phyloP scores from a whole-genome alignment of 2,329 filamentous ascomycete genomes.

The Ascochyta koolunga region DNA sequence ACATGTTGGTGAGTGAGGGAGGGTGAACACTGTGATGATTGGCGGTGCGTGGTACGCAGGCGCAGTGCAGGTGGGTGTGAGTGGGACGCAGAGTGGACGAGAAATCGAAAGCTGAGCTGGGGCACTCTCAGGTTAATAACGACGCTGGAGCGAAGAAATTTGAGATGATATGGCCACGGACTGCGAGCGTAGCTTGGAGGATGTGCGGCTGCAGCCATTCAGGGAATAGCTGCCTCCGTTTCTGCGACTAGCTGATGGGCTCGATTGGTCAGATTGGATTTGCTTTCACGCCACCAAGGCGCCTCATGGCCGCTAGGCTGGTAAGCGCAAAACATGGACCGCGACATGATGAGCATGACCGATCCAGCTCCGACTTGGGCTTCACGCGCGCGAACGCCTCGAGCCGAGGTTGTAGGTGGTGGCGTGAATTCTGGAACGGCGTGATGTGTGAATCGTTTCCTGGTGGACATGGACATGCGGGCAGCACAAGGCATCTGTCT shows the following conservation, averaged over 20 bases:
- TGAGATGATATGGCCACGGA: not conserved
- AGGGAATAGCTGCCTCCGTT: not conserved
- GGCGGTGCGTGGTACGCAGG: constrained; percentile 1
- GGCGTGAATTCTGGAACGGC: too few species aligned
- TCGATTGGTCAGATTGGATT: too few species aligned
- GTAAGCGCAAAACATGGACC: not conserved
- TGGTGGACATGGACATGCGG: too few species aligned
- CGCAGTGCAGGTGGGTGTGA: not conserved
- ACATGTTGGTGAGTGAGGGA: constrained; percentile 7
- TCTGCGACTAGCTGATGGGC: not conserved
- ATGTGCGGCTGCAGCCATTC: not conserved
- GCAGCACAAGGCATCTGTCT: too few species aligned
- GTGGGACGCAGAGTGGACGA: constrained; percentile 8
- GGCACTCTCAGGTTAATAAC: constrained; percentile 7
- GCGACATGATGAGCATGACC: not conserved
- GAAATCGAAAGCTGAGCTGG: not conserved
- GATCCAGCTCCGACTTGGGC: not conserved
- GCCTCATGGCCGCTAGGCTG: not conserved
- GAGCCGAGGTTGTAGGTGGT: not conserved
- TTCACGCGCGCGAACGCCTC: not conserved
- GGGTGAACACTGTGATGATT: not conserved
- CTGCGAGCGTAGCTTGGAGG: not conserved
- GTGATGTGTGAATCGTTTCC: too few species aligned
- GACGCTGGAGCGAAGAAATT: constrained; percentile 14
- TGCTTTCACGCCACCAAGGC: not conserved